Conservation (phyloP, 257 asterid species). For the Nicotiana otophora region DNA sequence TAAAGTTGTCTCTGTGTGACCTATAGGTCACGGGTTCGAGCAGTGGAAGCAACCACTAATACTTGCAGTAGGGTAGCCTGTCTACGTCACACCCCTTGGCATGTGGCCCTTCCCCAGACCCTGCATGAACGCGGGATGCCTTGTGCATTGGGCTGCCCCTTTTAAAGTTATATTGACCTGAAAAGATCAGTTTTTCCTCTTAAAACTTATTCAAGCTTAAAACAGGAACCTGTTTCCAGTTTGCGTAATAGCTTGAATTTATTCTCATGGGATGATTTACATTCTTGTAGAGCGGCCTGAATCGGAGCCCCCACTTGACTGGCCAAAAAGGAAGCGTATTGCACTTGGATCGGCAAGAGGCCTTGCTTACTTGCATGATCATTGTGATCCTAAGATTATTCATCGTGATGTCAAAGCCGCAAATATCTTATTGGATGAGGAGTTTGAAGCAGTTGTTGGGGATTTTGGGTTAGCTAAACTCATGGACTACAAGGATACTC, state of each 20-base stretch:
- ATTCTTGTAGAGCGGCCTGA: conserved; percentile 21
- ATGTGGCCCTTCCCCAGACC: too few species aligned
- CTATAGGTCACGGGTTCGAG: too few species aligned
- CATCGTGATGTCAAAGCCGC: conserved; percentile 74
- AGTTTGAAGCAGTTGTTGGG: conserved; percentile 64
- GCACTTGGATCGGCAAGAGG: conserved; percentile 62
- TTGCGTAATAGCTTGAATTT: background rate
- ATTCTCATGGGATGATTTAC: background rate
- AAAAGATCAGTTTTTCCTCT: background rate
- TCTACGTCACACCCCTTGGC: too few species aligned
- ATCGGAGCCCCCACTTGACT: conserved; percentile 36
- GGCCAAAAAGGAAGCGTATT: conserved; percentile 45
- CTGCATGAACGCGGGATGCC: too few species aligned
- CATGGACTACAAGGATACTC: conserved; percentile 59
- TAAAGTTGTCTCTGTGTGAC: too few species aligned
- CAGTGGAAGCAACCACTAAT: too few species aligned
- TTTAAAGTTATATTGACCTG: background rate
- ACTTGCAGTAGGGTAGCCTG: too few species aligned
- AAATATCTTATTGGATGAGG: conserved; percentile 54
- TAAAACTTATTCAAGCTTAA: background rate
- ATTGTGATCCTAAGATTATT: conserved; percentile 60
- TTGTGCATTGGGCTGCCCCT: too few species aligned
- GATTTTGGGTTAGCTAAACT: conserved; percentile 67
- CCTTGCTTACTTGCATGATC: conserved; percentile 62
- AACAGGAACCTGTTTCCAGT: background rate